A percentile compares a stretch with the other conserved stretches of the same genome.
Evolutionary conservation across 2,329 filamentous ascomycete genomes (phyloP).

Genomic region (Diaporthe eres): DNA sequence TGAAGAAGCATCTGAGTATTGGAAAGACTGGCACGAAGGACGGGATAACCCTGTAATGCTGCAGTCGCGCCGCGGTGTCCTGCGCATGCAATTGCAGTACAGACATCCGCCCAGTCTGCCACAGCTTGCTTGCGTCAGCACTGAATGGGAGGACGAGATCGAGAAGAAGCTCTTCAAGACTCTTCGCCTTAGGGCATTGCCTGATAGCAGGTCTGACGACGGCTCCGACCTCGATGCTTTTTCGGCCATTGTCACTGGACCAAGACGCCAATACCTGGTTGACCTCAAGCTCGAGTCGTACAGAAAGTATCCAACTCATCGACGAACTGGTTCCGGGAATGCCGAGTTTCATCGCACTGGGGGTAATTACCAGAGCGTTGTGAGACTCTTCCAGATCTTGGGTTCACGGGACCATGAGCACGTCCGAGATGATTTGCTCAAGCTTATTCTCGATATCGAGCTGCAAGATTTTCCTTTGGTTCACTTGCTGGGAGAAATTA

Average conservation of each 20-base stretch:
- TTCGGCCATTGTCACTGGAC: neutral
- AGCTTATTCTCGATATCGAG: neutral
- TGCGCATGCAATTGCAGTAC: no score
- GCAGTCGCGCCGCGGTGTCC: neutral
- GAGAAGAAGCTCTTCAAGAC: neutral
- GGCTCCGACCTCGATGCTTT: neutral
- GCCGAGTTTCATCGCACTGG: neutral
- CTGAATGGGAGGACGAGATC: neutral
- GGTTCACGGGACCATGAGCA: neutral
- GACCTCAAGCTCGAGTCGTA: neutral
- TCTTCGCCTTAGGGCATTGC: neutral
- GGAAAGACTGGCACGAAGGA: neutral
- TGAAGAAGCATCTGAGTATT: fast-evolving
- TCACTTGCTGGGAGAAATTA: neutral
- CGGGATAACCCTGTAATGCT: neutral
- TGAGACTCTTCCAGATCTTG: neutral
- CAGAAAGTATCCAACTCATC: neutral
- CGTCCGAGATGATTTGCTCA: neutral
- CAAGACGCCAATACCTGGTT: neutral
- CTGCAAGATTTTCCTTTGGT: neutral
- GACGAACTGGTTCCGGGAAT: no score
- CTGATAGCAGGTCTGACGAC: no score
- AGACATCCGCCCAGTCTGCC: neutral
- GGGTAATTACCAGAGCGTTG: neutral
- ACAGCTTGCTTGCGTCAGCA: neutral